Conservation (phyloP, 345 rosid genomes). For the Corymbia maculata region DNA sequence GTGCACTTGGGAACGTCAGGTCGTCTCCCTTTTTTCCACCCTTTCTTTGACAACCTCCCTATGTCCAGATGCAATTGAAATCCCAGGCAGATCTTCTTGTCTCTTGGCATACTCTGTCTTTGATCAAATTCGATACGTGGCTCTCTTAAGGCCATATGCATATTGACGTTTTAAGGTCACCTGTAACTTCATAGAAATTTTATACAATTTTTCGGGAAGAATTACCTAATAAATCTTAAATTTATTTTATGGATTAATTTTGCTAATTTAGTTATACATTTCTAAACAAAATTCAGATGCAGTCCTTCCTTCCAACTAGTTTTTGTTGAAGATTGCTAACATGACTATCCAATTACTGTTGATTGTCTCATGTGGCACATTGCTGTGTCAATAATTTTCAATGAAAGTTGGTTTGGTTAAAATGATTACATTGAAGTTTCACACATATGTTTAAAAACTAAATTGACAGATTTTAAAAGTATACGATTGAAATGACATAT, state of each 20-base stretch:
- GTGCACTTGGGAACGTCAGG: neutral
- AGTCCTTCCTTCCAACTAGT: neutral
- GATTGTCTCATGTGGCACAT: neutral
- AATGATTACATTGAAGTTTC: neutral
- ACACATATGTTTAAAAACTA: neutral
- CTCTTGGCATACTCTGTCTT: neutral
- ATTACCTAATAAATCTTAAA: neutral
- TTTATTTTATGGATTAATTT: fast-evolving
- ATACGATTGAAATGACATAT: neutral
- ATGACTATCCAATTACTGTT: fast-evolving
- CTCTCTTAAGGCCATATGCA: neutral
- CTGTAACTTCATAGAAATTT: neutral
- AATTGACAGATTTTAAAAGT: neutral
- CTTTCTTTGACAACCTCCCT: neutral
- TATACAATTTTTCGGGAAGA: neutral
- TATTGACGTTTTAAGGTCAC: neutral
- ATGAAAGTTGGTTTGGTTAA: fast-evolving
- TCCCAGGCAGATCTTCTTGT: neutral
- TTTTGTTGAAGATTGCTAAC: neutral
- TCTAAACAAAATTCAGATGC: neutral
- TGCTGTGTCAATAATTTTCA: fast-evolving
- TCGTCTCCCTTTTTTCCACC: neutral
- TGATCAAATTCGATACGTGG: neutral
- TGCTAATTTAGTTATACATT: fast-evolving
- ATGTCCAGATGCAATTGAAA: neutral